Percentiles rank a stretch among this genome's conserved stretches.
Conservation (phyloP, 495 filamentous ascomycete species). For the Penicillium egyptiacum region DNA sequence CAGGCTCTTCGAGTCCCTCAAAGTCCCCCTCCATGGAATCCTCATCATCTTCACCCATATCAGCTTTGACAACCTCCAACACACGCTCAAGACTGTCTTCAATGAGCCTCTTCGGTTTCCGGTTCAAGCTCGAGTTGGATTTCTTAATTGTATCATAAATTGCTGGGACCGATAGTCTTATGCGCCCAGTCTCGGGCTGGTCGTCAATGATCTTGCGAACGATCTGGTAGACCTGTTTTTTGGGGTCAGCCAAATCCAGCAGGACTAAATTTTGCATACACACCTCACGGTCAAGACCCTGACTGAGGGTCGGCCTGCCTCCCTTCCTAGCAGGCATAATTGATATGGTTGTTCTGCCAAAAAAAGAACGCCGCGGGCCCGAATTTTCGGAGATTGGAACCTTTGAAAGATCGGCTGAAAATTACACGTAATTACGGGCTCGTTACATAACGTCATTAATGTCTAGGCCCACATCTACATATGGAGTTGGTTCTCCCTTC, state of each 20-base stretch:
- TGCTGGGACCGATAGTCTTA: slow-evolving; percentile 54
- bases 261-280: slow-evolving; percentile 9
- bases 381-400: slow-evolving; percentile 16
- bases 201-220: slow-evolving; percentile 71
- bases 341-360: slow-evolving; percentile 14
- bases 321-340: slow-evolving; percentile 39
- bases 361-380: slow-evolving; percentile 18
- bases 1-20: slow-evolving; percentile 56
- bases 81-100: slow-evolving; percentile 87
- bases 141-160: slow-evolving; percentile 77
- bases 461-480: slow-evolving; percentile 1
- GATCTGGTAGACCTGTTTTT: slow-evolving; percentile 65
- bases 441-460: slow-evolving; percentile 29
- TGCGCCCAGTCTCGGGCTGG: slow-evolving; percentile 46
- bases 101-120: slow-evolving; percentile 74
- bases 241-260: slow-evolving; percentile 2
- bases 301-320: slow-evolving; percentile 50
- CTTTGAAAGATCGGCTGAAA: slow-evolving; percentile 9
- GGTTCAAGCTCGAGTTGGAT: slow-evolving; percentile 81
- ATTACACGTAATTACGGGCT: slow-evolving; percentile 22
- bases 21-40: slow-evolving; percentile 63
- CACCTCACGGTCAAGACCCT: slow-evolving; percentile 59
- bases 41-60: slow-evolving; percentile 55
- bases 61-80: slow-evolving; percentile 68
- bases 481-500: slow-evolving; percentile 4